These are phyloP conservation scores for Pyrenophora seminiperda DNA, from an alignment of 2,329 filamentous ascomycete genomes.

Conservation along the genomic window DNA sequence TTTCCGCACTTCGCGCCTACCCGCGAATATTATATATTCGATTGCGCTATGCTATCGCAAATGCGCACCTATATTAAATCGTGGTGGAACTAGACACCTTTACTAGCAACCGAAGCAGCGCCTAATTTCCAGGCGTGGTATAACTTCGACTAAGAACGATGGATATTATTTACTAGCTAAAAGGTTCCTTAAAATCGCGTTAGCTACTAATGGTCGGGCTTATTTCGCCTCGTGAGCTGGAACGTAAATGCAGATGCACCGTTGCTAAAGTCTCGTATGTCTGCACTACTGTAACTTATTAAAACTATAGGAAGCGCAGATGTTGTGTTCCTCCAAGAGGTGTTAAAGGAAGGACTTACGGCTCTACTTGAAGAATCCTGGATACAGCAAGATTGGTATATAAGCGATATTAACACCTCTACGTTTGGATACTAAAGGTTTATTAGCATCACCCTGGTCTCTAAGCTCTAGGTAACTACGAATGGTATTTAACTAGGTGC, in stretches of 20 bases:
- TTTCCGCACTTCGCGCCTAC: not conserved
- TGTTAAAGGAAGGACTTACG: not conserved
- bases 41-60: slow-evolving; percentile 9
- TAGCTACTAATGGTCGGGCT: slow-evolving; percentile 4
- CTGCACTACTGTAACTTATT: not conserved
- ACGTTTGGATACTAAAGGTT: slow-evolving; percentile 3
- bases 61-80: not conserved
- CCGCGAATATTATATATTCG: not conserved
- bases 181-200: not conserved
- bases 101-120: slow-evolving; percentile 1
- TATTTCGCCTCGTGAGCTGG: slow-evolving; percentile 9
- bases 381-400: slow-evolving; percentile 7
- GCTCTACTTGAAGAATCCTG: slow-evolving; percentile 1
- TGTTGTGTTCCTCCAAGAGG: slow-evolving; percentile 10
- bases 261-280: slow-evolving; percentile 3
- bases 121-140: slow-evolving; percentile 10
- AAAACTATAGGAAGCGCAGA: not conserved
- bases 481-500: not conserved
- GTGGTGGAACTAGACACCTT: slow-evolving; percentile 10
- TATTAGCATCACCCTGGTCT: slow-evolving; percentile 3
- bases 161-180: not conserved
- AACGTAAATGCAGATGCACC: slow-evolving; percentile 2
- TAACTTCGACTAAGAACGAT: not conserved
- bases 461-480: not conserved
- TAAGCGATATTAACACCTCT: not conserved